Percentiles rank a stretch among this genome's conserved stretches.
Evolutionary conservation across 768 basidiomycete species (phyloP).

Genomic region (Leccinum imitatum): DNA sequence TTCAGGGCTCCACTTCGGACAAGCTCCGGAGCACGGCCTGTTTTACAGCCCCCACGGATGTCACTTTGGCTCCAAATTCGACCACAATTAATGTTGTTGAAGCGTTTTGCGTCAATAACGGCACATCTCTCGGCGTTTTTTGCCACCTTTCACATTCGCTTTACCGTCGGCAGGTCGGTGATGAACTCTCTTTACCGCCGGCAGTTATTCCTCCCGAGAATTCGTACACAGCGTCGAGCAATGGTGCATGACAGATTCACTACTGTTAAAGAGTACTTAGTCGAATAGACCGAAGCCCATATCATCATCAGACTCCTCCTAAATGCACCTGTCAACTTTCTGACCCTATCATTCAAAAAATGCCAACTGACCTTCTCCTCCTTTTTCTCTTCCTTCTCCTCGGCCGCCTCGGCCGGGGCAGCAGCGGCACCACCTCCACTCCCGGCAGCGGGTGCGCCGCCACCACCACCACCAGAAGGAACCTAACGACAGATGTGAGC

Average conservation of each 20-base stretch:
- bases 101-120: slow-evolving; percentile 5
- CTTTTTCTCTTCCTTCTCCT: slow-evolving; percentile 66
- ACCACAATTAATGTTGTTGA: slow-evolving; percentile 1
- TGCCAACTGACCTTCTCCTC: slow-evolving; percentile 68
- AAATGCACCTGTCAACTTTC: slow-evolving; percentile 11
- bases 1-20: slow-evolving; percentile 3
- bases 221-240: background rate
- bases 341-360: background rate
- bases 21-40: background rate
- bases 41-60: background rate
- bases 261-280: slow-evolving; percentile 43
- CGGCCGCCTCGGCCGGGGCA: too few species aligned
- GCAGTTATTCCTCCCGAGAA: background rate
- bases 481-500: slow-evolving; percentile 45
- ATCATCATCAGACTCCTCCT: slow-evolving; percentile 97
- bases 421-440: slow-evolving; percentile 43
- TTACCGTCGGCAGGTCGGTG: slow-evolving; percentile 27
- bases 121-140: slow-evolving; percentile 22
- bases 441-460: slow-evolving; percentile 49
- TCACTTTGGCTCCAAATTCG: background rate
- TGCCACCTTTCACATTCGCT: slow-evolving; percentile 4
- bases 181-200: slow-evolving; percentile 17
- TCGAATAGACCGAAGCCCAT: slow-evolving; percentile 99
- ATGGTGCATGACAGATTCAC: slow-evolving; percentile 6
- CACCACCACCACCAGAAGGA: slow-evolving; percentile 89